Conservation (phyloP, 371 early-diverging fungal genomes). For the Actinomortierella wolfii region DNA sequence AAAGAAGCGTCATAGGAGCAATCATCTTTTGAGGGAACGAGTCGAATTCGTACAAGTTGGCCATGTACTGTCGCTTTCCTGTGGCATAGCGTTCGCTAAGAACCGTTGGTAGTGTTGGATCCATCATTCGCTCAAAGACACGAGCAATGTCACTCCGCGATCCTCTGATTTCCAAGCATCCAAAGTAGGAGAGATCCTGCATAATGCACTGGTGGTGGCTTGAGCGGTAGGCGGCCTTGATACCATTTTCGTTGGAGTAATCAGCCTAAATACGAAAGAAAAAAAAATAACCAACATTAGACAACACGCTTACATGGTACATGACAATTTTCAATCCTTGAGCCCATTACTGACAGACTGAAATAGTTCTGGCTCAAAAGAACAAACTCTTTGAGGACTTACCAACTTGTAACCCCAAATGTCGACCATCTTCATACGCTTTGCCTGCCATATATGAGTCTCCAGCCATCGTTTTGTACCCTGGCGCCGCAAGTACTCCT, state of each 20-base stretch:
- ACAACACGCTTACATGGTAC: too few species aligned
- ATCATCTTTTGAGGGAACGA: constrained; percentile 65
- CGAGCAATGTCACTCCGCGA: constrained; percentile 47
- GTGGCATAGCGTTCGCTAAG: constrained; percentile 63
- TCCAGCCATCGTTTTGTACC: constrained; percentile 88
- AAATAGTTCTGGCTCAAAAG: neutral
- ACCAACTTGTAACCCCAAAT: constrained; percentile 87
- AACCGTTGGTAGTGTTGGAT: constrained; percentile 66
- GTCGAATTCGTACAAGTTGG: constrained; percentile 54
- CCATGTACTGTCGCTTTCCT: constrained; percentile 65
- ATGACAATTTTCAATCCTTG: neutral
- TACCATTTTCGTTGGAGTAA: constrained; percentile 87
- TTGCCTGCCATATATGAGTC: constrained; percentile 98
- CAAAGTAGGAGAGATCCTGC: constrained; percentile 85
- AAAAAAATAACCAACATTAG: neutral
- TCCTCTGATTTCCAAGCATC: constrained; percentile 76
- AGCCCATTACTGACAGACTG: too few species aligned
- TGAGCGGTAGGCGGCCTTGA: constrained; percentile 75
- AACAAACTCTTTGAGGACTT: constrained; percentile 4
- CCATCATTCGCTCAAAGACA: constrained; percentile 60
- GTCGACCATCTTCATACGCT: constrained; percentile 92
- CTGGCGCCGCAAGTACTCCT: constrained; percentile 64
- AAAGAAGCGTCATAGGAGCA: constrained; percentile 69
- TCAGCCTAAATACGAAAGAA: constrained; percentile 56
- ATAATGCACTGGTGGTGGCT: constrained; percentile 72